Evolutionary conservation across 2,329 filamentous ascomycete genomes (phyloP).

Genomic region (Ilyonectria mors-panacis): DNA sequence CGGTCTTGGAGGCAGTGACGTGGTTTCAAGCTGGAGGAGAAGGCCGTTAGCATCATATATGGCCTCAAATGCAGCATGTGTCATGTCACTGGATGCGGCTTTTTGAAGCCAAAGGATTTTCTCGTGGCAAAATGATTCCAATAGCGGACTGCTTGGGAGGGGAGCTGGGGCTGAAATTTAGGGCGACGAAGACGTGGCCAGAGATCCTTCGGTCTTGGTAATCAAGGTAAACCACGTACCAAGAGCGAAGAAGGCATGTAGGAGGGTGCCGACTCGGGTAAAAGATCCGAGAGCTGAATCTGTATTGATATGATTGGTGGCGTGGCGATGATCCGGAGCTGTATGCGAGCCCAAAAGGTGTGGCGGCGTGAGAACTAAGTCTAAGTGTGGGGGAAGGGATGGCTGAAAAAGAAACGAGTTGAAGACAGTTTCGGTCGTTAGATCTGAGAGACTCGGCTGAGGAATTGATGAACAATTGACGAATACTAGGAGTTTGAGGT

Average conservation of each 20-base stretch:
- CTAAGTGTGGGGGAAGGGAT: neutral
- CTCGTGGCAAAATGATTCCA: no score
- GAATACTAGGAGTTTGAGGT: neutral
- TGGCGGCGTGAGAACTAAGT: neutral
- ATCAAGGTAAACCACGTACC: conserved; percentile 31
- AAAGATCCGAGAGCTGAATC: neutral
- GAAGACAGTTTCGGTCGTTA: neutral
- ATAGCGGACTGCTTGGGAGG: neutral
- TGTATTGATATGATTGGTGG: neutral
- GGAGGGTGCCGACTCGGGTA: neutral
- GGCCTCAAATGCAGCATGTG: neutral
- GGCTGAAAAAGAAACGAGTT: neutral
- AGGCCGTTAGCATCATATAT: conserved; percentile 19
- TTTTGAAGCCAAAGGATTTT: neutral
- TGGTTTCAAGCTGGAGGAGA: conserved; percentile 28
- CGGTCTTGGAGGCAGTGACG: conserved; percentile 26
- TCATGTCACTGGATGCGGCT: neutral
- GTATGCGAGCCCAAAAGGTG: neutral
- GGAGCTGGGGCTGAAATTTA: neutral
- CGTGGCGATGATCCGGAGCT: neutral
- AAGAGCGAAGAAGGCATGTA: conserved; percentile 35
- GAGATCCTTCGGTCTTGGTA: neutral
- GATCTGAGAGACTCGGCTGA: neutral
- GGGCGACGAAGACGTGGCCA: neutral
- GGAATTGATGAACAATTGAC: neutral